phyloP scores from a whole-genome alignment of 1,284 basidiomycete genomes.

The Gymnopus androsaceus region DNA sequence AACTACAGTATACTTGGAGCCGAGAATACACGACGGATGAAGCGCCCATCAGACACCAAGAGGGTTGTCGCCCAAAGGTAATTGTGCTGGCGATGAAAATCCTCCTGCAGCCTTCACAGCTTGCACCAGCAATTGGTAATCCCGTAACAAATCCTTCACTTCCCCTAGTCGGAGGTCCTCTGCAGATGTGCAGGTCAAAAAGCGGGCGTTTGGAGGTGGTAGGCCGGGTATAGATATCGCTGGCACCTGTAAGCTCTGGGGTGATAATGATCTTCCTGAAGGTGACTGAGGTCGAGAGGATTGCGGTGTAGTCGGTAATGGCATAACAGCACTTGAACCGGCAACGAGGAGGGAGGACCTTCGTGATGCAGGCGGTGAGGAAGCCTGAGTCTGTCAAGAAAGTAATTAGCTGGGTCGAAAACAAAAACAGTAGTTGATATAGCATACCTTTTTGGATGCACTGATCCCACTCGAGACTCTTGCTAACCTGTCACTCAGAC shows the following conservation, averaged over 20 bases:
- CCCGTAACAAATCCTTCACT: slow-evolving; percentile 70
- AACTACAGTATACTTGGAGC: no score
- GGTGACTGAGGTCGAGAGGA: slow-evolving; percentile 5
- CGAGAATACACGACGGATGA: no score
- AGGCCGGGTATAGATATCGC: slow-evolving; percentile 22
- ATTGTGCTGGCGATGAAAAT: slow-evolving; percentile 26
- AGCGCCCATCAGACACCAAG: no score
- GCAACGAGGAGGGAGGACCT: slow-evolving; percentile 48
- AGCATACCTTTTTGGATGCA: slow-evolving; percentile 36
- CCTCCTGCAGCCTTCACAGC: slow-evolving; percentile 45
- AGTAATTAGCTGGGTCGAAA: not conserved
- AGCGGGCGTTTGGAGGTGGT: slow-evolving; percentile 63
- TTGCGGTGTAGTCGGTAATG: not conserved
- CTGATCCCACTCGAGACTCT: slow-evolving; percentile 62
- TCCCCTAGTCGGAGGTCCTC: slow-evolving; percentile 78
- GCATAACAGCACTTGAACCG: not conserved
- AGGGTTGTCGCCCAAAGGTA: not conserved
- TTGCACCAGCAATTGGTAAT: slow-evolving; percentile 72
- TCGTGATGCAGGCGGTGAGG: slow-evolving; percentile 48
- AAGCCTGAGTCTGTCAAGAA: slow-evolving; percentile 10
- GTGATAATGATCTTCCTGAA: not conserved
- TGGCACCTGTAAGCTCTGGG: not conserved
- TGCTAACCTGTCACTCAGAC: slow-evolving; percentile 75
- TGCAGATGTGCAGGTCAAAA: slow-evolving; percentile 61
- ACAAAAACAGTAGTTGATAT: not conserved